Percentiles rank a stretch among this genome's conserved stretches.
These are phyloP conservation scores for Canariomyces notabilis DNA, from an alignment of 2,329 filamentous ascomycete genomes.

Conservation along the genomic window DNA sequence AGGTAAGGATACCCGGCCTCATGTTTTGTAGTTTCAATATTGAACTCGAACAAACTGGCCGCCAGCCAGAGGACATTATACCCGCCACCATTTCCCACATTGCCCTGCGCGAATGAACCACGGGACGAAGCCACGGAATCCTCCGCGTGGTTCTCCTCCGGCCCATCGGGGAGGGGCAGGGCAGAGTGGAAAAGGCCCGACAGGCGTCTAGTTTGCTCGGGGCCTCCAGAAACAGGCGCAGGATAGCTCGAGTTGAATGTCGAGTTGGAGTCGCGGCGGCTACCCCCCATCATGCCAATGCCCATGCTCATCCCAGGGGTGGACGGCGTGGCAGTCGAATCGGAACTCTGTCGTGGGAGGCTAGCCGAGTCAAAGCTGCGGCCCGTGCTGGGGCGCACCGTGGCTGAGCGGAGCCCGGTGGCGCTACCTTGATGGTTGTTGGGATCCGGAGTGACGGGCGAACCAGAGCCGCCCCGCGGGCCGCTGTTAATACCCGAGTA, in stretches of 20 bases:
- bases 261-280: conserved; percentile 51
- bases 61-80: conserved; percentile 83
- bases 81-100: conserved; percentile 36
- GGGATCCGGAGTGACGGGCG: conserved; percentile 52
- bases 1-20: conserved; percentile 95
- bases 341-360: conserved; percentile 47
- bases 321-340: conserved; percentile 33
- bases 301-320: conserved; percentile 26
- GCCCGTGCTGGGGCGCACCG: conserved; percentile 53
- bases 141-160: conserved; percentile 38
- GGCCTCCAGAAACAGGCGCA: conserved; percentile 22
- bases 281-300: conserved; percentile 17
- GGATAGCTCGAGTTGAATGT: conserved; percentile 46
- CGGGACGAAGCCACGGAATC: conserved; percentile 44
- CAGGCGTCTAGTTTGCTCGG: conserved; percentile 45
- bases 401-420: conserved; percentile 45
- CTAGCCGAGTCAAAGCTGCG: conserved; percentile 54
- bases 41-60: conserved; percentile 93
- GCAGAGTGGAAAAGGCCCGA: conserved; percentile 84
- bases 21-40: conserved; percentile 84
- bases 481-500: conserved; percentile 43
- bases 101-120: conserved; percentile 57
- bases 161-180: conserved; percentile 69
- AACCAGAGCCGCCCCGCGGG: conserved; percentile 52
- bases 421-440: conserved; percentile 30